Base-by-base conservation (phyloP, 352 stramenopile genomes). In the Pythium chondricola region DNA sequence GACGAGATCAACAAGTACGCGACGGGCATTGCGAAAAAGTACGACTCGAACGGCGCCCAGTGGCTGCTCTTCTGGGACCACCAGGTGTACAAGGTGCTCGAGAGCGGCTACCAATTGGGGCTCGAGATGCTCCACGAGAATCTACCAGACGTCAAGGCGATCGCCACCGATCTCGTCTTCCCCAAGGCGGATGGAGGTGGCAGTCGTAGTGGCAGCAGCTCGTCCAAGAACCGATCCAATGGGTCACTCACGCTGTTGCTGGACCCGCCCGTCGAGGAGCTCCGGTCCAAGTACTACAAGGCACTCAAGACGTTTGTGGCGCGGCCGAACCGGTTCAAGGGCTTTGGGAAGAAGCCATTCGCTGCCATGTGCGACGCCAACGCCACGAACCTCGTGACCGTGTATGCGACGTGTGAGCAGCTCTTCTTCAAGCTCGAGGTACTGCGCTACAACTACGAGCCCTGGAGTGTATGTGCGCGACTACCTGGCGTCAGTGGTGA, bases 241-340 rank as follows among this genome's bases (percentile, higher is more conserved):
- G 54, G 31, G 7, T n/a, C n/a, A n/a, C 65, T 58, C 1, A 71
- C 69, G 7, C 50, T 98, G 11, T 51, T 90, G 20, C 83, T 98
- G 48, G 93, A 95, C 35, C 94, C 94, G 9, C 81, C 92, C 0
- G 62, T 98, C 17, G 89, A 98, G 60, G 88, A 98, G 52, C 59
- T 98, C 0, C 78, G 89, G 2, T 79, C 85, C n/a, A 86, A 78
- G 11, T 98, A 98, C 69, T 98, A 97, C 68, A 89, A 93, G 29
- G 83, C 95, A 17, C 90, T 98, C 78, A 97, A 96, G 48, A 96
- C 96, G 29, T 98, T 98, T 40, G 86, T 98, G n/a, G 70, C 73
- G 0, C 85, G 94, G 41, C 93, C 92, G 0, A 89, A 69, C 18
- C 75, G 80, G 40, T 97, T 98, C 45, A 62, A 69, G 13, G 91